Evolutionary conservation across 208 protist species (phyloP).

Genomic region (Trypanosoma grayi): DNA sequence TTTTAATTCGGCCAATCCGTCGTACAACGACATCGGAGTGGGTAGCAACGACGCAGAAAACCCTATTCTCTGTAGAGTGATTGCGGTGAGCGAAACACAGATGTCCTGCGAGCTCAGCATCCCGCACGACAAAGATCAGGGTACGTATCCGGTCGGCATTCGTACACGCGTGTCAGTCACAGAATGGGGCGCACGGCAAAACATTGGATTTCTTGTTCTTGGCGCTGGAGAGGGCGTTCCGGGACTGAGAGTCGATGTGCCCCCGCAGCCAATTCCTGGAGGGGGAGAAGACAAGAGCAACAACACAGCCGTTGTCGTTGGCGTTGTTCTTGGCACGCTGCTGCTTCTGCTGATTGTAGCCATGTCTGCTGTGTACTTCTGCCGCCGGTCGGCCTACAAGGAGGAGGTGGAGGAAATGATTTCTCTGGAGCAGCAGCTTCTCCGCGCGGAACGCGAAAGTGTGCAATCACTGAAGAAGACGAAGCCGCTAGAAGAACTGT

Average conservation of each 20-base stretch:
- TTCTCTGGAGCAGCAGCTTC: slow-evolving; percentile 5
- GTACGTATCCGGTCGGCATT: slow-evolving; percentile 1
- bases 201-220: slow-evolving; percentile 17
- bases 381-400: too few species aligned
- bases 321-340: not conserved
- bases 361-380: not conserved
- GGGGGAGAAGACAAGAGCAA: not conserved
- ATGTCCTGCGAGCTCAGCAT: slow-evolving; percentile 13
- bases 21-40: slow-evolving; percentile 5
- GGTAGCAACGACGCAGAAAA: not conserved
- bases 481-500: too few species aligned
- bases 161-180: slow-evolving; percentile 1
- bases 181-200: slow-evolving; percentile 10
- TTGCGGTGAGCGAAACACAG: not conserved
- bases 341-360: not conserved
- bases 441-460: not conserved
- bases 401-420: not conserved
- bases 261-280: not conserved
- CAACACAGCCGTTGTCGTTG: not conserved
- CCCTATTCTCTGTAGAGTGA: slow-evolving; percentile 11
- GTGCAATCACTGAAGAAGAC: not conserved
- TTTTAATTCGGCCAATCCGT: slow-evolving; percentile 8
- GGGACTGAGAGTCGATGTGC: slow-evolving; percentile 4
- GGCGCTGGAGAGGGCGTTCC: not conserved
- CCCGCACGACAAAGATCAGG: not conserved